Evolutionary conservation across 805 yeast genomes (phyloP).

Genomic region (Metschnikowia rubicola): DNA sequence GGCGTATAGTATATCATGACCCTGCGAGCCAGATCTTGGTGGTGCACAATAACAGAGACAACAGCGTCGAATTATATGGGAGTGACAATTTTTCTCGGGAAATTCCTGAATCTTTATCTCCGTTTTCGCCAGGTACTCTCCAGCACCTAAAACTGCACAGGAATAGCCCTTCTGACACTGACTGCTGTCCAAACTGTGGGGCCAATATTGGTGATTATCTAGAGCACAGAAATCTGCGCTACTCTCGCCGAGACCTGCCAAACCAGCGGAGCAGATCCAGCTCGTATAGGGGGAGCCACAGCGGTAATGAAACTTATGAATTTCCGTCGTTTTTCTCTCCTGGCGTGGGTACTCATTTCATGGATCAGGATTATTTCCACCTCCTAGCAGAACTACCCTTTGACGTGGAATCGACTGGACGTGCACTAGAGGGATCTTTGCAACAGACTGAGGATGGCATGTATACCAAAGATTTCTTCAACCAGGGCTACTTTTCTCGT

Average conservation of each 20-base stretch:
- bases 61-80: conserved; percentile 24
- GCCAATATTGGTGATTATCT: not conserved
- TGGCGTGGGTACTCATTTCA: conserved; percentile 16
- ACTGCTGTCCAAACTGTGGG: not conserved
- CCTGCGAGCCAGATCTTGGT: conserved; percentile 34
- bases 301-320: not conserved
- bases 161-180: not conserved
- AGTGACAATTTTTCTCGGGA: conserved; percentile 9
- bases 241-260: no score
- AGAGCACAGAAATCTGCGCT: not conserved
- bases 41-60: conserved; percentile 30
- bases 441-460: not conserved
- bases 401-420: not conserved
- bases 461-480: conserved; percentile 43
- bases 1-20: conserved; percentile 34
- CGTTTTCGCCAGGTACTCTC: not conserved
- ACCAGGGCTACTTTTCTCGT: conserved; percentile 76
- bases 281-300: not conserved
- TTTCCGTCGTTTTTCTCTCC: not conserved
- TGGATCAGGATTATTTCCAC: conserved; percentile 38
- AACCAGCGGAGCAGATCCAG: no score
- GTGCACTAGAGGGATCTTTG: conserved; percentile 1
- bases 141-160: not conserved
- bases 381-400: conserved; percentile 27
- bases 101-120: not conserved